These are phyloP conservation scores for Dactylellina cionopaga DNA, from an alignment of 2,329 filamentous ascomycete species.

Conservation along the genomic window DNA sequence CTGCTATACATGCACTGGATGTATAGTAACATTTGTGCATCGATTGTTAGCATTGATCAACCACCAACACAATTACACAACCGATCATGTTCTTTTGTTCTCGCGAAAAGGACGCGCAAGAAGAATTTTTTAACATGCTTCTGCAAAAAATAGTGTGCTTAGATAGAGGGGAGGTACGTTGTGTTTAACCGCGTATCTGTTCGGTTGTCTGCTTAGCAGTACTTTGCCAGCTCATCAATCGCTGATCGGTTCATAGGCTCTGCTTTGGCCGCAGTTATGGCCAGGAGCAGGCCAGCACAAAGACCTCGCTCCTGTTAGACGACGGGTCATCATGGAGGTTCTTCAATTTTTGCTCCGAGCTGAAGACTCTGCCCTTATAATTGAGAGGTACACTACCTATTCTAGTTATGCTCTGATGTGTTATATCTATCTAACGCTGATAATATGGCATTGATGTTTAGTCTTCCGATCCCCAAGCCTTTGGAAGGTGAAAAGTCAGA, in stretches of 20 bases:
- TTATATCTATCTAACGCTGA: background rate
- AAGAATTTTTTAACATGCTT: conserved; percentile 37
- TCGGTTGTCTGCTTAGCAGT: too few species aligned
- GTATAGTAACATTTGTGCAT: too few species aligned
- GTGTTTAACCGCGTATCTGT: too few species aligned
- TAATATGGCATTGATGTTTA: background rate
- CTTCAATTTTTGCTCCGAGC: conserved; percentile 19
- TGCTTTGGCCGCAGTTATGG: conserved; percentile 27
- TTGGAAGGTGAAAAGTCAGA: background rate
- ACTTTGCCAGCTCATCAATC: too few species aligned
- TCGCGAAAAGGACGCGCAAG: conserved; percentile 7
- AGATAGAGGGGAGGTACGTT: conserved; percentile 30
- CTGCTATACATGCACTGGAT: too few species aligned
- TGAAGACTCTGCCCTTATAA: conserved; percentile 18
- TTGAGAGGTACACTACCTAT: conserved; percentile 29
- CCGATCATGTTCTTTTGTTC: conserved; percentile 36
- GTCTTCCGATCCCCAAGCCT: background rate
- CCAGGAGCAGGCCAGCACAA: background rate
- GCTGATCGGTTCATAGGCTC: conserved; percentile 3
- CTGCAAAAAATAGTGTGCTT: conserved; percentile 33
- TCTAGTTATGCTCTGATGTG: background rate
- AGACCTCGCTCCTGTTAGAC: conserved; percentile 5
- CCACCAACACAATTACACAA: background rate
- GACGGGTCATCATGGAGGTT: conserved; percentile 17
- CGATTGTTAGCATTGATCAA: conserved; percentile 1